A percentile compares a stretch with the other conserved stretches of the same genome.
Evolutionary conservation across 495 filamentous ascomycete genomes (phyloP).

Genomic region (Glarea lozoyensis): DNA sequence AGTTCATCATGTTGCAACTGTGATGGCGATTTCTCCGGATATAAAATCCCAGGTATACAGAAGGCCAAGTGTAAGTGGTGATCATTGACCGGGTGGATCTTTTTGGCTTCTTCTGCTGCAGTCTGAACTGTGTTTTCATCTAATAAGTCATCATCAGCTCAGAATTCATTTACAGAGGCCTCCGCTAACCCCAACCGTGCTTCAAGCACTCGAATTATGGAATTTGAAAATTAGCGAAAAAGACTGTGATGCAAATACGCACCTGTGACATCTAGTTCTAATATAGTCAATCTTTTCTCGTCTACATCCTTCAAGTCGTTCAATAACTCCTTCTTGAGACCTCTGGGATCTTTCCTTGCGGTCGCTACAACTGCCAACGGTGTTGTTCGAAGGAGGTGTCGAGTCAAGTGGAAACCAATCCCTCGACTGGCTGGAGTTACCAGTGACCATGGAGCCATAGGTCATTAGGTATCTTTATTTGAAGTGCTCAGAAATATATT

Average conservation of each 20-base stretch:
- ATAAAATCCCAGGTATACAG: constrained; percentile 61
- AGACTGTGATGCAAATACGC: constrained; percentile 25
- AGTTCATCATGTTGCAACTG: constrained; percentile 50
- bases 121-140: constrained; percentile 39
- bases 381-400: constrained; percentile 56
- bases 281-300: constrained; percentile 33
- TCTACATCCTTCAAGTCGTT: constrained; percentile 33
- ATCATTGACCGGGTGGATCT: constrained; percentile 36
- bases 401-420: constrained; percentile 62
- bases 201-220: too few relatives aligned
- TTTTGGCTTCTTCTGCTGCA: constrained; percentile 30
- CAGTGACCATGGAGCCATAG: constrained; percentile 21
- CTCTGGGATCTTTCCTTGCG: constrained; percentile 46
- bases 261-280: constrained; percentile 54
- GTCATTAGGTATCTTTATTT: background rate
- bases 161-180: too few relatives aligned
- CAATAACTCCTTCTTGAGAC: constrained; percentile 44
- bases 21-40: constrained; percentile 62
- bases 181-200: too few relatives aligned
- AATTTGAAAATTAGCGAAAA: background rate
- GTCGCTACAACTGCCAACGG: constrained; percentile 64
- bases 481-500: background rate
- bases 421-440: constrained; percentile 65
- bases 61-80: constrained; percentile 61
- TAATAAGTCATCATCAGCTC: background rate